Evolutionary conservation across 371 early-diverging fungal species (phyloP), one percentile per base, ranked within the genome.

Genomic region (Apophysomyces ossiformis): DNA sequence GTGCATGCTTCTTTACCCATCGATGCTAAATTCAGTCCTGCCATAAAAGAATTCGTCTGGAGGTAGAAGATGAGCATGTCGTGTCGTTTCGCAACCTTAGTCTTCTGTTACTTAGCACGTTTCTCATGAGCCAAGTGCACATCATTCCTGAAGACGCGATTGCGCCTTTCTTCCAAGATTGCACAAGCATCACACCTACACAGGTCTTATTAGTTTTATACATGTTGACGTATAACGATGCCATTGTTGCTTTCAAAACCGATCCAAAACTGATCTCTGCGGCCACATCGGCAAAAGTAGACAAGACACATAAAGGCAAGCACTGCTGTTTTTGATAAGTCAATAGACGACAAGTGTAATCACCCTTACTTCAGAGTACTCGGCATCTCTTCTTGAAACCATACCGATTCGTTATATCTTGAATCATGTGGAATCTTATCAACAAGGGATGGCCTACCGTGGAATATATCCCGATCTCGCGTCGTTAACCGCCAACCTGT

Each of bases 401-500:
- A 75, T 85, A 18, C 80, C 83, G 6, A 70, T 83, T 16, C 78
- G 80, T n/a, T 65, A 66, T 11, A 74, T 85, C 5, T 61, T 85
- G 15, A 75, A 72, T 35, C 71, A 78, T 64, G 71, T 77, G 6
- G 83, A 85, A 47, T 46, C 54, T 4, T 65, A 67, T 54, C 67
- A 75, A 26, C 41, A 67, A 11, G 71, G 70, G 16, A 47, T 63
- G 5, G 78, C 73, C 7, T 85, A 81, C 43, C 68, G 67, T 39
- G 66, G 72, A 2, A 78, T 85, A 2, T 83, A 79, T 63, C 70
- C 80, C 13, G 81, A 85, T 63, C 56, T 85, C 18, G 39, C 81
- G 4, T 71, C 75, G 7, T 61, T 80, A 7, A 71, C 79, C 5
- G 83, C 83, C 45, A 78, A 76, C 37, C 45, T 79, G 60, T 82